A percentile compares a stretch with the other conserved stretches of the same genome.
Evolutionary conservation across 2,329 filamentous ascomycete species (phyloP).

Genomic region (Alternaria rosae): DNA sequence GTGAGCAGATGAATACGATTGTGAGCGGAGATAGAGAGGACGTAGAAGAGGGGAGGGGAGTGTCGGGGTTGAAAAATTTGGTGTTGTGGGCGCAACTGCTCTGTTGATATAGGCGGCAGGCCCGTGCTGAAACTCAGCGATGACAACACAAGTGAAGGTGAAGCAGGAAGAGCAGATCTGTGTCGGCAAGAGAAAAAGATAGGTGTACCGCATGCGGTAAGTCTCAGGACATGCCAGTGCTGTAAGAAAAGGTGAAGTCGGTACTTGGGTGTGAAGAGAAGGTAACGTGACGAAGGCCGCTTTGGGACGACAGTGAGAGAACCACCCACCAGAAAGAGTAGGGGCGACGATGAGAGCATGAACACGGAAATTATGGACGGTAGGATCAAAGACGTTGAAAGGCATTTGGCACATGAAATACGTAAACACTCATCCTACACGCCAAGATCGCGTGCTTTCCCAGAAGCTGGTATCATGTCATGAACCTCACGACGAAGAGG

Average conservation of each 20-base stretch:
- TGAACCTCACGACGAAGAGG: conserved; percentile 11
- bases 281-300: neutral
- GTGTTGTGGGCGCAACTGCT: conserved; percentile 2
- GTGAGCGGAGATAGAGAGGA: neutral
- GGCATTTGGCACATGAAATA: conserved; percentile 9
- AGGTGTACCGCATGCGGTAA: neutral
- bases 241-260: neutral
- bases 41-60: neutral
- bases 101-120: neutral
- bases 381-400: neutral
- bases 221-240: neutral
- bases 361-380: neutral
- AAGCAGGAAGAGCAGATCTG: neutral
- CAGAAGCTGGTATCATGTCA: conserved; percentile 30
- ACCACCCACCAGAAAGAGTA: neutral
- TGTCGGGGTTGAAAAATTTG: neutral
- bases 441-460: conserved; percentile 3
- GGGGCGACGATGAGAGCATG: neutral
- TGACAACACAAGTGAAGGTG: conserved; percentile 13
- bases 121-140: conserved; percentile 2
- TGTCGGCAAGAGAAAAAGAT: neutral
- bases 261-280: neutral
- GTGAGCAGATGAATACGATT: neutral
- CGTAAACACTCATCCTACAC: conserved; percentile 11
- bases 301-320: neutral